Conservation (phyloP, 2,329 filamentous ascomycete species). For the Fusarium foetens region DNA sequence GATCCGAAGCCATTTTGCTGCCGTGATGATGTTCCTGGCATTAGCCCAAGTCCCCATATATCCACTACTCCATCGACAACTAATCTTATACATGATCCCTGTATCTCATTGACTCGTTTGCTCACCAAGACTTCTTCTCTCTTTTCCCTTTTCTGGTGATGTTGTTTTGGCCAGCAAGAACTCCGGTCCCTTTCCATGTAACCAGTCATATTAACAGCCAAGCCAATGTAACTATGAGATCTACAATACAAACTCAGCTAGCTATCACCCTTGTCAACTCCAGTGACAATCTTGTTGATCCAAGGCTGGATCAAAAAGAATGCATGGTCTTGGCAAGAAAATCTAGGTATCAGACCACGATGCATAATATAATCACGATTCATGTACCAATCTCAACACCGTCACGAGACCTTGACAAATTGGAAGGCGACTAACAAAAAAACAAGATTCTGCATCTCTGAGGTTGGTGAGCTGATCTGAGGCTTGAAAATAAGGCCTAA, state of each 20-base stretch:
- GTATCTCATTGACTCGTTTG: background rate
- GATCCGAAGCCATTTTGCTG: accelerated
- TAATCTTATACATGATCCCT: background rate
- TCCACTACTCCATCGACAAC: background rate
- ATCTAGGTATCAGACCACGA: accelerated
- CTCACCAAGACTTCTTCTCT: background rate
- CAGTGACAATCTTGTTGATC: too few relatives aligned
- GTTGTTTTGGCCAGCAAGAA: background rate
- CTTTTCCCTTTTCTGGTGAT: background rate
- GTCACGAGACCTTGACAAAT: background rate
- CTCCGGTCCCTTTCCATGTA: background rate
- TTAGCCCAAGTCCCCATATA: background rate
- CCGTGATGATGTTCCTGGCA: background rate
- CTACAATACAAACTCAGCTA: background rate
- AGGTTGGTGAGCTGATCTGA: accelerated
- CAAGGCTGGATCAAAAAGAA: accelerated
- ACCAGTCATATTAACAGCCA: accelerated
- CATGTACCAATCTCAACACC: accelerated
- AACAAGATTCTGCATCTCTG: background rate
- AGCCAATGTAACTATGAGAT: background rate
- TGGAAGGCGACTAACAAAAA: background rate
- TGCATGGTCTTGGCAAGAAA: background rate
- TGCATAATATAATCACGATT: background rate
- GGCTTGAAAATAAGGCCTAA: background rate
- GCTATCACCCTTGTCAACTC: background rate